Evolutionary conservation across 441 rosid genomes (phyloP).

Genomic region (Croton laevigatus): DNA sequence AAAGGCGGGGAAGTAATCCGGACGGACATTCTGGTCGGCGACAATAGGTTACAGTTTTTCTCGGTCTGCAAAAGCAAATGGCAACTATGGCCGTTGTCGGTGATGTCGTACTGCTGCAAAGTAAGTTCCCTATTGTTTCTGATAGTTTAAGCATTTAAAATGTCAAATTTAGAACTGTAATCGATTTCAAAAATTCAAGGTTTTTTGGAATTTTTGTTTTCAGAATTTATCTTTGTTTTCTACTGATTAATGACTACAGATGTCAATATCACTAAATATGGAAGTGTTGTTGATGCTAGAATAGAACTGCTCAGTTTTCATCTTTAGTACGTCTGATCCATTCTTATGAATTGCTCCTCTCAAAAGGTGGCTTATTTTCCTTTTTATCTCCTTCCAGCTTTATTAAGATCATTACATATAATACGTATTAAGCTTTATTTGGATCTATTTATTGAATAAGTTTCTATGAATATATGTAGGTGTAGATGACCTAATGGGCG

Average conservation of each 20-base stretch:
- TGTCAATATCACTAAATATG: constrained; percentile 45
- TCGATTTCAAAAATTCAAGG: not conserved
- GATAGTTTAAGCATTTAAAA: not conserved
- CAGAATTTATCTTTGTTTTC: not conserved
- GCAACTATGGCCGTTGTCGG: constrained; percentile 33
- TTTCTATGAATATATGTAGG: constrained; percentile 26
- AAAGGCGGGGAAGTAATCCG: constrained; percentile 44
- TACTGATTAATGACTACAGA: constrained; percentile 31
- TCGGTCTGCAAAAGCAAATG: constrained; percentile 48
- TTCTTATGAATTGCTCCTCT: constrained; percentile 30
- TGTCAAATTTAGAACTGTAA: not conserved
- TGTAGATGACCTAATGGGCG: constrained; percentile 31
- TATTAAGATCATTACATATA: not conserved
- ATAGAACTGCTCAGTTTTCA: constrained; percentile 47
- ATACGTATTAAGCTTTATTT: not conserved
- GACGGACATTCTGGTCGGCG: constrained; percentile 59
- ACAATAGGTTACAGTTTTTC: constrained; percentile 46
- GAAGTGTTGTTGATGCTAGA: constrained; percentile 38
- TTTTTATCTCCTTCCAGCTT: not conserved
- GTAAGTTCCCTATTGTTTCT: constrained; percentile 13
- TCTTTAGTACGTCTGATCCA: constrained; percentile 34
- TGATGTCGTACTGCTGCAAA: constrained; percentile 43
- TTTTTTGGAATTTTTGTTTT: too few species aligned
- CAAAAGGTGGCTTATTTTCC: constrained; percentile 33
- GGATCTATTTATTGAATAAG: not conserved